Conservation (phyloP, 1,139 yeast genomes). For the Arxiozyma slooffiae region DNA sequence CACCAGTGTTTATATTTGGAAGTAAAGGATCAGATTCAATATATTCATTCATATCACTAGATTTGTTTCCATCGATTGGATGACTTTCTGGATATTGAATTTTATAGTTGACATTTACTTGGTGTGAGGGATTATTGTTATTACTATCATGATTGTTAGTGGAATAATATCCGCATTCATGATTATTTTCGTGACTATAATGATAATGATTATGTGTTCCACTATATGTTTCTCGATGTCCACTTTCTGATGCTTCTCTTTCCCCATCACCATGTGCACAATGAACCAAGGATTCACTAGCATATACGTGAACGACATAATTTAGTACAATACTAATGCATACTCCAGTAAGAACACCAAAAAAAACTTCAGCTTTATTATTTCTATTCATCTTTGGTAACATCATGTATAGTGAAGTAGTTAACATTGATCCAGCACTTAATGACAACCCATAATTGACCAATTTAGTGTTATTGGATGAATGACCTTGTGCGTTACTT, state of each 20-base stretch:
- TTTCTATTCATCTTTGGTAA: conserved; percentile 53
- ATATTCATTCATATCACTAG: neutral
- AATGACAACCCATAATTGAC: conserved; percentile 34
- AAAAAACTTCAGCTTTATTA: conserved; percentile 38
- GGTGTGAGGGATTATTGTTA: neutral
- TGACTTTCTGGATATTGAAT: neutral
- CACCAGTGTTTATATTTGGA: neutral
- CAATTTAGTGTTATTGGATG: conserved; percentile 20
- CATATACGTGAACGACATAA: conserved; percentile 54
- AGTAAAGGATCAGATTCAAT: neutral
- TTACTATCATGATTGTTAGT: neutral
- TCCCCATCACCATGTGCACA: conserved; percentile 56
- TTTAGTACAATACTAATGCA: conserved; percentile 51
- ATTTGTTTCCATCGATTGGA: neutral
- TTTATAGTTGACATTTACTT: conserved; percentile 1
- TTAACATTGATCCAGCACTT: conserved; percentile 67
- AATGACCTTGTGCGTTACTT: conserved; percentile 5
- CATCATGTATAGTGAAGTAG: conserved; percentile 66
- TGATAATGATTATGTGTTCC: too few relatives aligned
- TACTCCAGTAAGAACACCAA: conserved; percentile 51
- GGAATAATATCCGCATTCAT: conserved; percentile 1
- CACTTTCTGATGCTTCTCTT: conserved; percentile 4
- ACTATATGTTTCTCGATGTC: neutral
- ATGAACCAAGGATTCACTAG: conserved; percentile 78
- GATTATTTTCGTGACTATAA: too few relatives aligned